Base-by-base conservation (phyloP, 2,329 filamentous ascomycete genomes). In the Aciculosporium take region DNA sequence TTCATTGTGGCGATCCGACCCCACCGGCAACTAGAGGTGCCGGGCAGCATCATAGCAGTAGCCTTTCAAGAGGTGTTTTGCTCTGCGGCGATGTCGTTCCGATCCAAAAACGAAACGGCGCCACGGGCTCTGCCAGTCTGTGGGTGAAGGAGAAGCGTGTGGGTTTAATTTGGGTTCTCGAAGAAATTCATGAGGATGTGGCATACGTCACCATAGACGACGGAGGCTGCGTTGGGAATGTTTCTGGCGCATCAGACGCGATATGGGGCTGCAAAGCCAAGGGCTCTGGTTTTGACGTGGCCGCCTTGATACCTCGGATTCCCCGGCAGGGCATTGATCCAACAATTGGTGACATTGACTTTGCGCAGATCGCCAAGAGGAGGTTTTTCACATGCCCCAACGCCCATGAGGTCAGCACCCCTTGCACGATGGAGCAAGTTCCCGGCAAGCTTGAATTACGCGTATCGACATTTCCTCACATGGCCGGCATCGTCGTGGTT, bases 131-230 rank as follows among this genome's bases (percentile, higher is more conserved):
- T 44, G 91, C 91, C 29, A 96, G 88, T 61, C 66, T 98, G 30
- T 98, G 91, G 91, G 91, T 98, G 3, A 98, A 98, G 65, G 91
- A 98, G 61, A 98, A 98, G 62, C 76, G 81, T 37, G 79, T 86
- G 40, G 88, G 89, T 8, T 64, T 98, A 45, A 96, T 98, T 45
- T 98, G 91, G 91, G 91, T 98, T 7, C 65, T 98, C 2, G 91
- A 98, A 59, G 91, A 98, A 62, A 96, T 98, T 46, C 85, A 89
- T 42, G 91, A 98, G 61, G 88, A 98, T 57, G 80, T 91, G 30
- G 87, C 84, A 4, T 74, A 77, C 46, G 63, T 98, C 33, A 72
- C 69, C 9, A 71, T 94, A 17, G 84, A 93, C 55, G 80, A 87
- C 43, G 79, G 85, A 23, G 87, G 86, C 32, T 71, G 73, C 33